Evolutionary conservation across 306 rosid genomes (phyloP), one percentile per base, ranked within the genome.

Genomic region (Cicer arietinum): DNA sequence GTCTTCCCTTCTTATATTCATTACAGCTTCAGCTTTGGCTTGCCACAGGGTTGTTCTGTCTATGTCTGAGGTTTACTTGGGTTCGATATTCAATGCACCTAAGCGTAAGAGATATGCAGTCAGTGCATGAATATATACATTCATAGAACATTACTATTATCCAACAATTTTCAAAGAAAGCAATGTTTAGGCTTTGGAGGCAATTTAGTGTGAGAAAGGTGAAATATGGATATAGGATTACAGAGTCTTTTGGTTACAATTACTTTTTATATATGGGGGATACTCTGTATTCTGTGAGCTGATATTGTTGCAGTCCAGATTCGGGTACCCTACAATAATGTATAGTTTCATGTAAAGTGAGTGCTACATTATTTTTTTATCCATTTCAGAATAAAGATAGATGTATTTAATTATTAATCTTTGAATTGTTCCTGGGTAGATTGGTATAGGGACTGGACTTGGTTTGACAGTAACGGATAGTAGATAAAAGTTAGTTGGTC

Each of bases 11-110:
- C 65, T 85, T 40, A 80, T 86, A 80, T 56, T 82, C 13, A 61
- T 85, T 51, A 84, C 83, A 67, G 94, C 97, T 75, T 86, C 91
- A 17, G 84, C 88, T 67, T 14, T 82, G 87, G 97, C 98, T 82
- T 90, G 88, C 69, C 96, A 88, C 48, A 83, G 84, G 67, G 61
- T 68, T 46, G 10, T 89, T 45, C 86, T 91, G 76, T 83, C 83
- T 35, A 65, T 94, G 6, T 90, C 98, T 0, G 93, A 94, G 84
- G 83, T 86, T 43, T 84, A 86, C 84, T 77, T 94, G 45, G 86
- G 79, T 1, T 83, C 87, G 14, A 54, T 87, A 35, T 70, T 88
- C 0, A 74, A 87, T 71, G 78, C 90, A 69, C 87, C 89, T 2
- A 85, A 84, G 84, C 88, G 61, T 48, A 89, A 84, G 83, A 89